phyloP scores from a whole-genome alignment of 495 filamentous ascomycete species.

The Aspergillus hancockii region DNA sequence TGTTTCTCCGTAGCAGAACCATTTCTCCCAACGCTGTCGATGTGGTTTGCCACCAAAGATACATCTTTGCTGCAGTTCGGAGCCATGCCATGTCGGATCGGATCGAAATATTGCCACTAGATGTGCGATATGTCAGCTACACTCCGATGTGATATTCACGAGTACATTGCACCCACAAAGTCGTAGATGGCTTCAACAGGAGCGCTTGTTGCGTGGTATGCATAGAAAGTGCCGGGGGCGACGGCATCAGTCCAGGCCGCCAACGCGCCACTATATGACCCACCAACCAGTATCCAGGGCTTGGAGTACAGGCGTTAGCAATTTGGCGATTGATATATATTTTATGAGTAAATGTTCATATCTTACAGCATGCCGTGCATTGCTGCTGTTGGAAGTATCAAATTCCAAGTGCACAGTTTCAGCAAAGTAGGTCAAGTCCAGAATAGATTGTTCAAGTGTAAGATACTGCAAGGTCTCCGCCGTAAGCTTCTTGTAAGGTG shows the following conservation, averaged over 20 bases:
- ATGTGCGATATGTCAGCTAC: background rate
- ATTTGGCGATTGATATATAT: background rate
- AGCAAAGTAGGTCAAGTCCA: conserved; percentile 64
- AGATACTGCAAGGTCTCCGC: conserved; percentile 60
- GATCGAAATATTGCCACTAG: conserved; percentile 64
- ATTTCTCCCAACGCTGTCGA: conserved; percentile 49
- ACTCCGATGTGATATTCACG: too few relatives aligned
- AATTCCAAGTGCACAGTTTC: conserved; percentile 59
- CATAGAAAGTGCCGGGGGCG: conserved; percentile 66
- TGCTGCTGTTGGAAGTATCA: conserved; percentile 52
- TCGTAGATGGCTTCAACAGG: conserved; percentile 63
- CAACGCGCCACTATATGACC: conserved; percentile 66
- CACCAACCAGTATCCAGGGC: conserved; percentile 65
- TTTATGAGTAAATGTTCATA: background rate
- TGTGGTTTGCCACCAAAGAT: conserved; percentile 53
- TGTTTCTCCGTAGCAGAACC: conserved; percentile 47
- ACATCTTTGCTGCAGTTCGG: conserved; percentile 65
- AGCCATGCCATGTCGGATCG: conserved; percentile 62
- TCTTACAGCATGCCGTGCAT: conserved; percentile 50
- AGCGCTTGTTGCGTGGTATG: conserved; percentile 63
- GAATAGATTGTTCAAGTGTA: conserved; percentile 62
- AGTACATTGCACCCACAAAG: conserved; percentile 34
- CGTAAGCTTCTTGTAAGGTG: conserved; percentile 56
- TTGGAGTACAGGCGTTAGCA: conserved; percentile 10
- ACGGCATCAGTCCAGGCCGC: conserved; percentile 61